These are phyloP conservation scores for Pythium folliculosum DNA, from an alignment of 352 stramenopile genomes.

Conservation along the genomic window DNA sequence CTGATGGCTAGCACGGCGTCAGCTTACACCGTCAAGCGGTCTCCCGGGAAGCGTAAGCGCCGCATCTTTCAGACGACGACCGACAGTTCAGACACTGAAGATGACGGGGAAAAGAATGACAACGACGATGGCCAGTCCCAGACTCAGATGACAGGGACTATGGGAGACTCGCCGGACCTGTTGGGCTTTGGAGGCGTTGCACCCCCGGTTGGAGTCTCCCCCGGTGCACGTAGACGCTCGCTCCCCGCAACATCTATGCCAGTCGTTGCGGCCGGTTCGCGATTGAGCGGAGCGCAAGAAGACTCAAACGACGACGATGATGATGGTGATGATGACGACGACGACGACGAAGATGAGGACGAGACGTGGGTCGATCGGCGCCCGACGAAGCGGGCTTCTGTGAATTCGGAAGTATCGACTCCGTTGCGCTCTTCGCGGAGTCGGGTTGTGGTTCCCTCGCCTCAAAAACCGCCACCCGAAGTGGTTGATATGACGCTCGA, in stretches of 20 bases:
- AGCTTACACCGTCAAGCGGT: neutral
- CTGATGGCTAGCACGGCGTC: neutral
- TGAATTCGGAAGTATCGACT: neutral
- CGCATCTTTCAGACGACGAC: slow-evolving; percentile 20
- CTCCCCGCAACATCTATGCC: neutral
- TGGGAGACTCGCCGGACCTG: slow-evolving; percentile 22
- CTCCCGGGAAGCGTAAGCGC: slow-evolving; percentile 26
- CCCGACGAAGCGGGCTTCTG: neutral
- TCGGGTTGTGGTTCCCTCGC: slow-evolving; percentile 13
- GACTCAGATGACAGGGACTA: slow-evolving; percentile 16
- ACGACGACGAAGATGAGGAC: slow-evolving; percentile 7
- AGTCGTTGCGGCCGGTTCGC: slow-evolving; percentile 5
- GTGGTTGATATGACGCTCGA: slow-evolving; percentile 28
- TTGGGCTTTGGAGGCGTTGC: slow-evolving; percentile 24
- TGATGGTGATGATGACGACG: neutral
- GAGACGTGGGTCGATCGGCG: slow-evolving; percentile 11
- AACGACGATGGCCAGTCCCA: slow-evolving; percentile 8
- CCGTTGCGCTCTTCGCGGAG: slow-evolving; percentile 1
- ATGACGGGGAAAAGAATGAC: slow-evolving; percentile 16
- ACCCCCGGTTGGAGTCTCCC: slow-evolving; percentile 2
- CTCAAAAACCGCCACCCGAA: slow-evolving; percentile 7
- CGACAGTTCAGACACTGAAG: slow-evolving; percentile 13
- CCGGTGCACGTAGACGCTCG: neutral
- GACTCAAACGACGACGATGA: slow-evolving; percentile 5
- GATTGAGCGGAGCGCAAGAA: slow-evolving; percentile 1